phyloP scores from a whole-genome alignment of 2,329 filamentous ascomycete species.

The Talaromyces albobiverticillius region DNA sequence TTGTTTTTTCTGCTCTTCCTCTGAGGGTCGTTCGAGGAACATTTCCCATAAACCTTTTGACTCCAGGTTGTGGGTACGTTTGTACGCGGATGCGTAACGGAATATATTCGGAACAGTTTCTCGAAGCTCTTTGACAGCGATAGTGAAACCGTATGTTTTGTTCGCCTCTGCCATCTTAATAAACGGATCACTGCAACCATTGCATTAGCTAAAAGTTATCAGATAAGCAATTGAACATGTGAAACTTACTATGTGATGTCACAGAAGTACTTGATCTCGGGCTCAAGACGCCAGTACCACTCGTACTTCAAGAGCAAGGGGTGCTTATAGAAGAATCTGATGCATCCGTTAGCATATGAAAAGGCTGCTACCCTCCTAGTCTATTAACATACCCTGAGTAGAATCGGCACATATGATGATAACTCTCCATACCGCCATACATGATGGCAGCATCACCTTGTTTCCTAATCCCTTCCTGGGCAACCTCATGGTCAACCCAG shows the following conservation, averaged over 20 bases:
- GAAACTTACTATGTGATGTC: conserved; percentile 88
- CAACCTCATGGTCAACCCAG: conserved; percentile 91
- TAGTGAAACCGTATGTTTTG: conserved; percentile 98
- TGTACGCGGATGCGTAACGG: conserved; percentile 97
- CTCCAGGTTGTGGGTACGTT: conserved; percentile 82
- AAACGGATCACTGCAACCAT: conserved; percentile 78
- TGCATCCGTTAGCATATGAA: conserved; percentile 17
- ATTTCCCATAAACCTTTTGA: conserved; percentile 97
- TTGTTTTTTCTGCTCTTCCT: conserved; percentile 48
- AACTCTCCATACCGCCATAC: conserved; percentile 98
- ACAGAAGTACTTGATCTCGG: conserved; percentile 99
- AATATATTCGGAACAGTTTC: conserved; percentile 99
- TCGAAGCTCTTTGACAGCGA: conserved; percentile 94
- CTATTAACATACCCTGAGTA: conserved; percentile 73
- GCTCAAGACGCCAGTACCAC: conserved; percentile 99
- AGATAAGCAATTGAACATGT: neutral
- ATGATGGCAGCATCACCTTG: conserved; percentile 97
- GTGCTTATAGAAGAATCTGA: conserved; percentile 93
- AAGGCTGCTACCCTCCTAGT: neutral
- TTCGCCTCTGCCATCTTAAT: conserved; percentile 89
- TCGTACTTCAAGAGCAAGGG: conserved; percentile 93
- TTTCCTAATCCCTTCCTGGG: conserved; percentile 92
- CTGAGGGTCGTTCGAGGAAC: conserved; percentile 75
- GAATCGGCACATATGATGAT: conserved; percentile 98
- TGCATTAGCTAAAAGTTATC: neutral